Evolutionary conservation across 208 protist genomes (phyloP).

Genomic region (Leishmania mexicana): DNA sequence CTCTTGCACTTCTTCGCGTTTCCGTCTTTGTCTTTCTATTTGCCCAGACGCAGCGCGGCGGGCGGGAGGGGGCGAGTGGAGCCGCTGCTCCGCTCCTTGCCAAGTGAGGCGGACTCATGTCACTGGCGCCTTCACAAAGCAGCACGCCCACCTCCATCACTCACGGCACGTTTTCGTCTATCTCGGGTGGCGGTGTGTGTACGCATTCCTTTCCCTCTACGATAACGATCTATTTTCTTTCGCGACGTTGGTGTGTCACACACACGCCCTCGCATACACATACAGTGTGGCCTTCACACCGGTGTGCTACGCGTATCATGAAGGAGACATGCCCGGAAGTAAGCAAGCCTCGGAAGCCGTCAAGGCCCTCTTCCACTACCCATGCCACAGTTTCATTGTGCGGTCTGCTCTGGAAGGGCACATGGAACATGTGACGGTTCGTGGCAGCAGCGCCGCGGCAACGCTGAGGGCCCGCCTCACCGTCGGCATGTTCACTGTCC

Average conservation of each 20-base stretch:
- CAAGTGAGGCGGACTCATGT: not conserved
- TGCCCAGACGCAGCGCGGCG: not conserved
- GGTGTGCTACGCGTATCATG: not conserved
- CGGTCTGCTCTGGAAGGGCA: slow-evolving; percentile 6
- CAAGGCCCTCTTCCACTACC: slow-evolving; percentile 13
- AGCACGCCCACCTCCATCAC: not conserved
- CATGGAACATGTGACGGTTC: slow-evolving; percentile 2
- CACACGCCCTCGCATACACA: not conserved
- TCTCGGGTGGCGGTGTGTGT: not conserved
- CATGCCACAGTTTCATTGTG: slow-evolving; percentile 13
- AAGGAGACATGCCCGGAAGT: not conserved
- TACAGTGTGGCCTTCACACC: not conserved
- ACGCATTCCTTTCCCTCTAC: not conserved
- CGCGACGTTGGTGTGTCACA: not conserved
- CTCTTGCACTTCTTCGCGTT: not conserved
- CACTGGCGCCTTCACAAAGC: not conserved
- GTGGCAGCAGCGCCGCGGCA: slow-evolving; percentile 1
- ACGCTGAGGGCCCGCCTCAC: slow-evolving; percentile 3
- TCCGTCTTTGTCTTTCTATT: not conserved
- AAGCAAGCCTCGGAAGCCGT: not conserved
- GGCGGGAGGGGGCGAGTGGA: not conserved
- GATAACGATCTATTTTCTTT: not conserved
- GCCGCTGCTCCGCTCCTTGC: not conserved
- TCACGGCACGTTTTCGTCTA: not conserved
- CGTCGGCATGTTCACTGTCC: slow-evolving; percentile 12